These are phyloP conservation scores for Flueggea neowawraea DNA, from an alignment of 441 rosid species.

Conservation along the genomic window DNA sequence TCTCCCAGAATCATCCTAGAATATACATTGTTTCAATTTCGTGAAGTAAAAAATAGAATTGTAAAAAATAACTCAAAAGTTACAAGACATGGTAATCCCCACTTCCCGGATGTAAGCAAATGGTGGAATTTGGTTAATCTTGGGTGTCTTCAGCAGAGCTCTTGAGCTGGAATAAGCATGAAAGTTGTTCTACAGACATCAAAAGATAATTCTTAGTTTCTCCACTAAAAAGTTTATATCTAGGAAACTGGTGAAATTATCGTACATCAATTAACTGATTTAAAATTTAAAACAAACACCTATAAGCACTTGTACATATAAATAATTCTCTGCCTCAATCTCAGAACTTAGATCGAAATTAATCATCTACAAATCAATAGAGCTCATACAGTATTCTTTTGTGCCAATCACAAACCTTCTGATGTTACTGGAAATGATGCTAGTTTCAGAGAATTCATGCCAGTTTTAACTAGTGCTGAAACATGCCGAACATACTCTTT, in stretches of 20 bases:
- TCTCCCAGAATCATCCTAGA: neutral
- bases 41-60: neutral
- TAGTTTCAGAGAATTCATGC: constrained; percentile 71
- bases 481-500: constrained; percentile 77
- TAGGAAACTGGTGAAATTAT: neutral
- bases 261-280: neutral
- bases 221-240: neutral
- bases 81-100: constrained; percentile 95
- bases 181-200: constrained; percentile 50
- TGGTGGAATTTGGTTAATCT: constrained; percentile 49
- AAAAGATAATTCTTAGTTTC: neutral
- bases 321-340: neutral
- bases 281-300: neutral
- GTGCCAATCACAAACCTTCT: constrained; percentile 57
- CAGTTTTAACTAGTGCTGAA: constrained; percentile 77
- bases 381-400: neutral
- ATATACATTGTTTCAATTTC: neutral
- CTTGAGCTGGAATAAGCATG: constrained; percentile 82
- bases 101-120: constrained; percentile 79
- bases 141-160: constrained; percentile 64
- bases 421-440: constrained; percentile 58
- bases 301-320: neutral
- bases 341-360: neutral
- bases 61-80: constrained; percentile 10
- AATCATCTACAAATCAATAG: neutral